phyloP scores from a whole-genome alignment of 805 yeast species.

The Yamadazyma tumulicola region DNA sequence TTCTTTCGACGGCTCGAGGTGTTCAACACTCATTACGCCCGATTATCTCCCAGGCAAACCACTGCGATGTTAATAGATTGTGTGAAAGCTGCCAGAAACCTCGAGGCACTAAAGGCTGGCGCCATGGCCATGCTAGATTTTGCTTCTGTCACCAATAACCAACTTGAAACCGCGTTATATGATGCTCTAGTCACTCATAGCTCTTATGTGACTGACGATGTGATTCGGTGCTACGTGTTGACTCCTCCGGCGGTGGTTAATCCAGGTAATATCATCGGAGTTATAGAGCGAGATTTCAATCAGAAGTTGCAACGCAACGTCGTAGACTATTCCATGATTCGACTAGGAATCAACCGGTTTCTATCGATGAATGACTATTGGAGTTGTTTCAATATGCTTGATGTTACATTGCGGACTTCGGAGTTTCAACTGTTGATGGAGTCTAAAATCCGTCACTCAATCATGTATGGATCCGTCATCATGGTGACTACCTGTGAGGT shows the following conservation, averaged over 20 bases:
- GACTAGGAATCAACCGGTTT: slow-evolving; percentile 16
- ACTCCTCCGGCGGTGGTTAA: slow-evolving; percentile 5
- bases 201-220: background rate
- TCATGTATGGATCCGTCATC: too few relatives aligned
- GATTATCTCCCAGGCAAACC: background rate
- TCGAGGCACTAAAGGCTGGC: slow-evolving; percentile 11
- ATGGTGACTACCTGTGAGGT: too few relatives aligned
- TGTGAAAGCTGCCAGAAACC: slow-evolving; percentile 20
- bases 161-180: slow-evolving; percentile 1
- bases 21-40: slow-evolving; percentile 1
- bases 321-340: slow-evolving; percentile 8
- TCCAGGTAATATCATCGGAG: slow-evolving; percentile 3
- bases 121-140: slow-evolving; percentile 1
- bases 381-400: slow-evolving; percentile 24
- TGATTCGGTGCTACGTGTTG: slow-evolving; percentile 4
- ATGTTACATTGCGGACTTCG: slow-evolving; percentile 16
- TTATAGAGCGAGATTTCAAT: background rate
- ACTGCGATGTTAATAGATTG: slow-evolving; percentile 15
- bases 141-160: slow-evolving; percentile 1
- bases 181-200: background rate
- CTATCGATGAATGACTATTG: slow-evolving; percentile 26
- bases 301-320: background rate
- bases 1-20: background rate
- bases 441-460: background rate
- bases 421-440: background rate